Conservation (phyloP, 1,284 basidiomycete species). For the Meira nashicola region DNA sequence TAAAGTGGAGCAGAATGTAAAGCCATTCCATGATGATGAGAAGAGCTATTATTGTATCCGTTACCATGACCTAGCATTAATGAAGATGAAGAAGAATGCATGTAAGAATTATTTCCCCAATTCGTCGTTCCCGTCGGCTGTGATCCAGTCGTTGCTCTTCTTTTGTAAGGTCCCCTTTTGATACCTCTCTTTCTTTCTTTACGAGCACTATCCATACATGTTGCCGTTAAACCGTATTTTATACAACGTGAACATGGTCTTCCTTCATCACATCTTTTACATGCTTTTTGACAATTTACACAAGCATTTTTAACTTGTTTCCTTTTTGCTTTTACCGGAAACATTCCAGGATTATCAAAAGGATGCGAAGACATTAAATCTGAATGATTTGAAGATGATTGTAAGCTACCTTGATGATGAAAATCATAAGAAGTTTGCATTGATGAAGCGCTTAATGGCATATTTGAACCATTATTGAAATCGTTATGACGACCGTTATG, state of each 20-base stretch:
- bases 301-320: constrained; percentile 85
- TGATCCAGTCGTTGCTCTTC: constrained; percentile 52
- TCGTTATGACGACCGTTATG: too few species aligned
- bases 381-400: too few species aligned
- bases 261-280: constrained; percentile 84
- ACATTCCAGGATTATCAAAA: not conserved
- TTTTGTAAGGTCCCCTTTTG: constrained; percentile 86
- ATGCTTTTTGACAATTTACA: constrained; percentile 80
- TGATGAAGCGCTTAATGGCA: too few species aligned
- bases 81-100: not conserved
- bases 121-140: constrained; percentile 18
- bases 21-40: not conserved
- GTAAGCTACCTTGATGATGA: not conserved
- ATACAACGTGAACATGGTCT: constrained; percentile 78
- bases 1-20: too few species aligned
- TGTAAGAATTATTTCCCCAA: not conserved
- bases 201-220: constrained; percentile 72
- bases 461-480: too few species aligned
- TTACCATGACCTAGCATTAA: not conserved
- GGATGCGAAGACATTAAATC: not conserved
- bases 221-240: constrained; percentile 73
- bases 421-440: too few species aligned
- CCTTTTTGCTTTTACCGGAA: constrained; percentile 59
- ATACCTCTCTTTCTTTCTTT: constrained; percentile 80
- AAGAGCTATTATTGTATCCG: not conserved